Conservation (phyloP, 371 early-diverging fungal genomes). For the Sporodiniella umbellata region DNA sequence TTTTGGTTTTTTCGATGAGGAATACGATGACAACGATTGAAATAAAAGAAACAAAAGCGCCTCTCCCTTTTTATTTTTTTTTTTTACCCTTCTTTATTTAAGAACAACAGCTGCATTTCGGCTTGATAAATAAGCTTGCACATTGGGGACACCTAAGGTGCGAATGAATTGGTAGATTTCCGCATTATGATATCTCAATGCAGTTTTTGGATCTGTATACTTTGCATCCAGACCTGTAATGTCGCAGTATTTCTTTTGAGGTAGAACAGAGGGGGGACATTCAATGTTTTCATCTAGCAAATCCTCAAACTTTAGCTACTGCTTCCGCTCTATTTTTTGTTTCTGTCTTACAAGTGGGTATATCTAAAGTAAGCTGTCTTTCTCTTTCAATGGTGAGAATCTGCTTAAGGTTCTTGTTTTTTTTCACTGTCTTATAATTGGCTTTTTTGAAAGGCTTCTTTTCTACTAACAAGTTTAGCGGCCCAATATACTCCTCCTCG, state of each 20-base stretch:
- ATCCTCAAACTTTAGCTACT: too few species aligned
- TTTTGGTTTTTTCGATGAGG: too few species aligned
- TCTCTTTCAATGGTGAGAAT: slow-evolving; percentile 70
- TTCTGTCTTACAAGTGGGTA: slow-evolving; percentile 64
- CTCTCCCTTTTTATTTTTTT: too few species aligned
- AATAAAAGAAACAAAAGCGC: too few species aligned
- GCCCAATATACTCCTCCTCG: slow-evolving; percentile 24
- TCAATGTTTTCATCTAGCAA: slow-evolving; percentile 77
- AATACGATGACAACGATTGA: slow-evolving; percentile 19
- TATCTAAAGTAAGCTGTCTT: slow-evolving; percentile 56
- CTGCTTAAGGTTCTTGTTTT: slow-evolving; percentile 78
- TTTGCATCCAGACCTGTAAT: slow-evolving; percentile 81
- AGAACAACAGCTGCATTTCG: slow-evolving; percentile 83
- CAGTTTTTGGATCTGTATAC: slow-evolving; percentile 88
- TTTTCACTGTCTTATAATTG: slow-evolving; percentile 60
- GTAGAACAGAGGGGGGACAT: slow-evolving; percentile 78
- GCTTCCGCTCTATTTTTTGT: too few species aligned
- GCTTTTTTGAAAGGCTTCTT: slow-evolving; percentile 71
- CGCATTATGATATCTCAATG: slow-evolving; percentile 76
- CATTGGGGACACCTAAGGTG: slow-evolving; percentile 66
- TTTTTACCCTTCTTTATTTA: too few species aligned
- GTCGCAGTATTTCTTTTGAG: slow-evolving; percentile 90
- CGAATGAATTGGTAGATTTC: slow-evolving; percentile 81
- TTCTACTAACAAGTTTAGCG: slow-evolving; percentile 26
- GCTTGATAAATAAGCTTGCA: slow-evolving; percentile 79